Evolutionary conservation across 1,284 basidiomycete genomes (phyloP), one percentile per base, ranked within the genome.

Genomic region (Veloporphyrellus conicus): DNA sequence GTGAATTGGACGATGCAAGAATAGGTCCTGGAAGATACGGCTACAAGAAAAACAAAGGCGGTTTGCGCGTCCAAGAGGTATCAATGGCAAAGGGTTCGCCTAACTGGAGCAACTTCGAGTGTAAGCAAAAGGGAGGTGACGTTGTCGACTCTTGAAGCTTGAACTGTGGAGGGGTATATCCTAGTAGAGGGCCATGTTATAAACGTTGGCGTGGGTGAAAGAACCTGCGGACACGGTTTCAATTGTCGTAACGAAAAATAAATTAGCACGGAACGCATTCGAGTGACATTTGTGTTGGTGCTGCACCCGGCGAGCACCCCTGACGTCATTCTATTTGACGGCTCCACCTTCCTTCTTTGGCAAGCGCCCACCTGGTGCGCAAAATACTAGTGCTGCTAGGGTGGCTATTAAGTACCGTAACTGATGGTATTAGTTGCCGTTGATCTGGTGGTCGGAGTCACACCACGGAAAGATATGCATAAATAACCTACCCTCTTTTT

Each of bases 251-350:
- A 44, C 16, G n/a, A 12, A 43, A 45, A 37, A 37, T 37, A 29
- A 54, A 44, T 54, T 39, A 40, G 29, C 39, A 35, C 34, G 18
- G 28, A 16, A 9, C 32, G 35, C n/a, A 18, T 25, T 45, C 37
- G n/a, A 43, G 31, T 6, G 20, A 9, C 27, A 20, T 25, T 22
- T 3, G 27, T 14, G 14, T 15, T 29, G 16, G 15, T 10, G 15
- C 16, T 6, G 6, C 19, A 20, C 11, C 12, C 10, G 40, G 33
- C 15, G 23, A 47, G 34, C 7, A 55, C 55, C 55, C 56, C 48
- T 58, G 56, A 58, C 58, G 56, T 58, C 56, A 58, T 55, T 32
- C 0, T 42, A 15, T 29, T 37, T 45, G 2, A 38, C 43, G 23
- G 37, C 46, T 0, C 57, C 56, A 55, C 55, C 43, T 57, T 59